Percentiles rank a stretch among this genome's conserved stretches.
Evolutionary conservation across 257 asterid genomes (phyloP).

Genomic region (Primulina huaijiensis): DNA sequence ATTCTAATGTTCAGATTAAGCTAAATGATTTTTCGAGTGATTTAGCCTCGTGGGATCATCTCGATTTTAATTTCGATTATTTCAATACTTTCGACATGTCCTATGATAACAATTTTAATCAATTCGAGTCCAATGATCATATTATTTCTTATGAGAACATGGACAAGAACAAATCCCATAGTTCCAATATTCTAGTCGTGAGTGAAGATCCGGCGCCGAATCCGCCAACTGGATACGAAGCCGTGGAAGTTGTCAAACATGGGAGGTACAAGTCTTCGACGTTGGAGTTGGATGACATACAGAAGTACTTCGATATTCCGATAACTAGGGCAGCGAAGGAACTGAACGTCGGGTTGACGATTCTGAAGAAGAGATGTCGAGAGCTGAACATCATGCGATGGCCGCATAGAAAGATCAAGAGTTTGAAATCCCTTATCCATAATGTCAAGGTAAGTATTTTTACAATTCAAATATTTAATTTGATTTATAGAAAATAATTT

Average conservation of each 20-base stretch:
- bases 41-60: conserved; percentile 40
- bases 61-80: conserved; percentile 2
- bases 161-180: not conserved
- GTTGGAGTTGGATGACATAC: conserved; percentile 58
- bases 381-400: conserved; percentile 69
- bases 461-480: not conserved
- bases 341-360: conserved; percentile 72
- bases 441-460: conserved; percentile 56
- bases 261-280: conserved; percentile 40
- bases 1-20: conserved; percentile 18
- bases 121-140: not conserved
- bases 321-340: conserved; percentile 78
- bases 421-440: conserved; percentile 71
- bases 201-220: not conserved
- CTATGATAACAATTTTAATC: not conserved
- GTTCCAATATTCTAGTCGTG: not conserved
- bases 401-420: conserved; percentile 92
- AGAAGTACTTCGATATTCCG: conserved; percentile 64
- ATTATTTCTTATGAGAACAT: not conserved
- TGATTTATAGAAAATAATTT: not conserved
- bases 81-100: conserved; percentile 24
- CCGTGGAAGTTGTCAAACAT: not conserved
- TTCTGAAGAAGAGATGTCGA: conserved; percentile 76
- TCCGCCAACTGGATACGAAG: not conserved
- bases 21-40: conserved; percentile 32